Conservation (phyloP, 306 rosid genomes). For the Astragalus membranaceus region DNA sequence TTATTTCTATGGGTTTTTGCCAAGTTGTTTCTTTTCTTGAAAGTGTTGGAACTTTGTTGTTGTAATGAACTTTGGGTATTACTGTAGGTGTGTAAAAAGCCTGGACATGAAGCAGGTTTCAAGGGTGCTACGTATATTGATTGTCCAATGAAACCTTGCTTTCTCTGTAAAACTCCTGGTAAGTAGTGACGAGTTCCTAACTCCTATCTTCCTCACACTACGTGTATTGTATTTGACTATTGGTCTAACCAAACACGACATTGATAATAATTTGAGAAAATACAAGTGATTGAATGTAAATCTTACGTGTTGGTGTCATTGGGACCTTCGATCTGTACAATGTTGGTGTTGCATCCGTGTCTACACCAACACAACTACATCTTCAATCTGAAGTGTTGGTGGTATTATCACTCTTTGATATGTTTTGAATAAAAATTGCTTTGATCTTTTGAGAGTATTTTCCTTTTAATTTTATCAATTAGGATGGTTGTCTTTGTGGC, state of each 20-base stretch:
- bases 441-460: not conserved
- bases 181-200: slow-evolving; percentile 22
- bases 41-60: not conserved
- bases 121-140: slow-evolving; percentile 93
- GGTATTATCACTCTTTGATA: not conserved
- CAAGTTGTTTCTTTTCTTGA: not conserved
- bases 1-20: not conserved
- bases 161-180: slow-evolving; percentile 95
- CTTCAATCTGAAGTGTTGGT: not conserved
- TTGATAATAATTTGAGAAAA: not conserved
- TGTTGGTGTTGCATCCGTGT: no score
- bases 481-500: not conserved
- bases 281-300: not conserved
- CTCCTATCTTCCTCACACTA: not conserved
- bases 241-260: no score
- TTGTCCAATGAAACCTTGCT: slow-evolving; percentile 99
- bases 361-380: no score
- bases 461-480: not conserved
- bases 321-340: no score
- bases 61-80: not conserved
- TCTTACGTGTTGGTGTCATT: not conserved
- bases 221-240: not conserved
- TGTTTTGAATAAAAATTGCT: not conserved
- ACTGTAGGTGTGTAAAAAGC: slow-evolving; percentile 70
- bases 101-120: slow-evolving; percentile 96